Base-by-base conservation (phyloP, 1,284 basidiomycete species). In the Anthracocystis walkeri region DNA sequence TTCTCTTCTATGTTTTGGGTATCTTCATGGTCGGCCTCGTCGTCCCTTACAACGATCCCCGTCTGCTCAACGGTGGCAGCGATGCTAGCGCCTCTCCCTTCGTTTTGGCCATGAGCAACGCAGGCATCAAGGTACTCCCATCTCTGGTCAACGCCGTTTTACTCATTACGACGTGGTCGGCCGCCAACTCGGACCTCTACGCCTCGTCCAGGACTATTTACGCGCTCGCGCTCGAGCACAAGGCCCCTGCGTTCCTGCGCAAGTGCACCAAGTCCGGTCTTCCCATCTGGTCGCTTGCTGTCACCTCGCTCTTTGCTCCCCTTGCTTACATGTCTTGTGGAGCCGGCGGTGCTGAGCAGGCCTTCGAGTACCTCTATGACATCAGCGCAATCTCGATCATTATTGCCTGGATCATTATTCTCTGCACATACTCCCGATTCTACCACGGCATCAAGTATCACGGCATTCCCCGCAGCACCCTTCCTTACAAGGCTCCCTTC, bases 371-470 rank as follows among this genome's bases (percentile, higher is more conserved):
- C 48, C 53, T 77, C 70, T 69, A 91, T 79, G 90, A 90, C 83
- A 86, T 92, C 57, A 90, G 87, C 5, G 89, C 90, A 16, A 90
- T 90, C 40, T 87, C 88, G 11, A 90, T 91, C 45, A 85, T 92
- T 60, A 88, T 93, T 87, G 92, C 92, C 12, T 96, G 94, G 94
- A 91, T 92, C 80, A 92, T 89, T 56, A 92, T 93, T 85, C 90
- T 91, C 79, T 62, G 91, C 44, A 90, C 91, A 3, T 93, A 92
- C 85, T 82, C 92, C 58, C 90, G 88, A 85, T 94, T 93, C 89
- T 89, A 90, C 81, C 87, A 89, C 72, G 91, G 90, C 25, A 84
- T 89, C 81, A 88, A 87, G 80, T 85, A 77, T 38, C 91, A 92
- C 78, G 89, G 89, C 25, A 85, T 90, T 71, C 87, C 88, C 75